These are phyloP conservation scores for Globisporangium lucens DNA, from an alignment of 352 stramenopile species.

Conservation along the genomic window DNA sequence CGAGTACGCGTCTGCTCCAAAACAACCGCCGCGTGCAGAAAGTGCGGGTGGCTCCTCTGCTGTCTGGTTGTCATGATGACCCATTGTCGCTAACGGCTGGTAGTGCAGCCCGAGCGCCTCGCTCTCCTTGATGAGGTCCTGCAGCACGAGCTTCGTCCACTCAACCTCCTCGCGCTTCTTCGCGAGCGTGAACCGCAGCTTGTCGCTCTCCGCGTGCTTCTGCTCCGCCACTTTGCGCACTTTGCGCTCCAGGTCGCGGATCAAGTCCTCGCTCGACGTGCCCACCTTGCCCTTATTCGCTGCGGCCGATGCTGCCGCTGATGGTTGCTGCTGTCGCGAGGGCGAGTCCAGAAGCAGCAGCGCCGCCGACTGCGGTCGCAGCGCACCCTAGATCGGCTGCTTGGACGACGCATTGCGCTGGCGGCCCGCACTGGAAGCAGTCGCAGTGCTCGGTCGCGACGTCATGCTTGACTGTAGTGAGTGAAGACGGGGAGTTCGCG, in stretches of 20 bases:
- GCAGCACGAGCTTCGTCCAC: conserved; percentile 54
- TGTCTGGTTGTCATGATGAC: conserved; percentile 19
- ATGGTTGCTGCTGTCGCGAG: conserved; percentile 10
- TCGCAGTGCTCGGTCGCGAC: conserved; percentile 8
- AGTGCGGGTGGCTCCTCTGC: conserved; percentile 14
- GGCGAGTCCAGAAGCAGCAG: conserved; percentile 23
- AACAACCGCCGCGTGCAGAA: background rate
- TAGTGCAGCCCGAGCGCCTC: conserved; percentile 66
- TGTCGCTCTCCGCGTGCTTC: conserved; percentile 76
- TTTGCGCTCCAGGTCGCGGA: conserved; percentile 70
- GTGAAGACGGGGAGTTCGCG: background rate
- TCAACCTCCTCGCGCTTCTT: conserved; percentile 73
- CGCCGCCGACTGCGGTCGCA: conserved; percentile 40
- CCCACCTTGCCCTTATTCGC: conserved; percentile 39
- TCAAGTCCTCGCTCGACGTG: conserved; percentile 71
- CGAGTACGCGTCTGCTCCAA: background rate
- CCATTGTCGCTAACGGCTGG: background rate
- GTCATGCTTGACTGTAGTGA: conserved; percentile 2
- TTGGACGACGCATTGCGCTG: conserved; percentile 7
- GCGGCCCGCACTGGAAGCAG: background rate
- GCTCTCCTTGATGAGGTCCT: conserved; percentile 79
- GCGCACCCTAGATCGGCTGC: conserved; percentile 27
- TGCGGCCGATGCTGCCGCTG: background rate
- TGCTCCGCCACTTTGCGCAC: conserved; percentile 78
- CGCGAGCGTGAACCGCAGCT: conserved; percentile 55